Conservation (phyloP, 768 basidiomycete genomes). For the Lepiota subincarnata region DNA sequence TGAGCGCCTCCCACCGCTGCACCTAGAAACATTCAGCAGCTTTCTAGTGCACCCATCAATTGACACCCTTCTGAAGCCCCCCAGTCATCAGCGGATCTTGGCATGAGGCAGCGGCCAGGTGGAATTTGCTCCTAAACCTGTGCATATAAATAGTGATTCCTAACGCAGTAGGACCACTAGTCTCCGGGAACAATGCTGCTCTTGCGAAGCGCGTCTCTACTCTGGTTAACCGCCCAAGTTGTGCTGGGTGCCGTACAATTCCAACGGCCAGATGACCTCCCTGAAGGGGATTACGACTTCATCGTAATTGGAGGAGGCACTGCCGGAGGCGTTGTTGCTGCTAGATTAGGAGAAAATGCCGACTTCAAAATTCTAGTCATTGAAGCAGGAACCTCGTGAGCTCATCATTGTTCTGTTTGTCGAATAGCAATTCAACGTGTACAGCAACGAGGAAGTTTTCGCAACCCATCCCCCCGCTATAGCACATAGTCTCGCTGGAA, state of each 20-base stretch:
- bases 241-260: not conserved
- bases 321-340: slow-evolving; percentile 45
- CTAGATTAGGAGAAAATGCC: slow-evolving; percentile 41
- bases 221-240: not conserved
- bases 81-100: too few relatives aligned
- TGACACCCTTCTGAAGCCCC: too few relatives aligned
- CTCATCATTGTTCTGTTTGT: not conserved
- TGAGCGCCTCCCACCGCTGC: too few relatives aligned
- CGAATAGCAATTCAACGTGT: not conserved
- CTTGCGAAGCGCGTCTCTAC: not conserved
- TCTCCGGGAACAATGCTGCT: too few relatives aligned
- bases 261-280: slow-evolving; percentile 1
- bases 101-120: too few relatives aligned
- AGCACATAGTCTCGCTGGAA: not conserved
- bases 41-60: too few relatives aligned
- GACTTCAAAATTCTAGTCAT: slow-evolving; percentile 36
- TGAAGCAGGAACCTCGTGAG: slow-evolving; percentile 8
- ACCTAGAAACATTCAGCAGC: too few relatives aligned
- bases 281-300: slow-evolving; percentile 7
- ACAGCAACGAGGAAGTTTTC: slow-evolving; percentile 7
- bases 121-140: too few relatives aligned
- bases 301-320: slow-evolving; percentile 43
- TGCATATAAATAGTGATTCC: too few relatives aligned
- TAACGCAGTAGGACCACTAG: too few relatives aligned
- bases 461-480: not conserved